phyloP scores from a whole-genome alignment of 306 rosid species.

The Malus asiatica region DNA sequence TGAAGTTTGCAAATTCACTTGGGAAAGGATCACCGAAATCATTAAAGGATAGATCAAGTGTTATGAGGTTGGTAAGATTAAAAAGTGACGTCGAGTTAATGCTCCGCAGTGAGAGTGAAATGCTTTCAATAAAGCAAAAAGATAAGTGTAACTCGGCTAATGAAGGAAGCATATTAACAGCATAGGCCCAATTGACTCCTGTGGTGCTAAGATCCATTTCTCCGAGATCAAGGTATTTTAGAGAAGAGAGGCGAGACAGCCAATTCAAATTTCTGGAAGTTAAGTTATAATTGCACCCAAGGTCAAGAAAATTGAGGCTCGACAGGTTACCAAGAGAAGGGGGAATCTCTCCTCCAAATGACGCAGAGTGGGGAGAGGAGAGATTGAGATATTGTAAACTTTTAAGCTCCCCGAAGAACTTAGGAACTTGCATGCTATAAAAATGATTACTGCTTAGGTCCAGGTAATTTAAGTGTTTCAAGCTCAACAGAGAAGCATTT shows the following conservation, averaged over 20 bases:
- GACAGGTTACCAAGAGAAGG: background rate
- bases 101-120: no score
- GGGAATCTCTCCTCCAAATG: conserved; percentile 9
- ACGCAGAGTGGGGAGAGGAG: no score
- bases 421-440: conserved; percentile 11
- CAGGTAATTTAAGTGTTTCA: background rate
- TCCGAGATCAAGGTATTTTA: no score
- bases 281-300: background rate
- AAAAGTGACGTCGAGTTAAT: background rate
- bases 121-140: accelerated
- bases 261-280: background rate
- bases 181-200: background rate
- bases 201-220: accelerated
- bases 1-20: no score
- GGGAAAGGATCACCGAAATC: no score
- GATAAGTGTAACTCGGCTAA: no score
- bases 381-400: conserved; percentile 26
- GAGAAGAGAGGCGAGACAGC: background rate
- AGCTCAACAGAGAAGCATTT: background rate
- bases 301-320: background rate
- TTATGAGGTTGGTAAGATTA: no score
- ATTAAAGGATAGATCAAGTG: no score
- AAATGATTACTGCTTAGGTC: conserved; percentile 25
- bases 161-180: no score
- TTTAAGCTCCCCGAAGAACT: conserved; percentile 13